Evolutionary conservation across 177 flowering plant species (phyloP).

Genomic region (Vitis hybrid): DNA sequence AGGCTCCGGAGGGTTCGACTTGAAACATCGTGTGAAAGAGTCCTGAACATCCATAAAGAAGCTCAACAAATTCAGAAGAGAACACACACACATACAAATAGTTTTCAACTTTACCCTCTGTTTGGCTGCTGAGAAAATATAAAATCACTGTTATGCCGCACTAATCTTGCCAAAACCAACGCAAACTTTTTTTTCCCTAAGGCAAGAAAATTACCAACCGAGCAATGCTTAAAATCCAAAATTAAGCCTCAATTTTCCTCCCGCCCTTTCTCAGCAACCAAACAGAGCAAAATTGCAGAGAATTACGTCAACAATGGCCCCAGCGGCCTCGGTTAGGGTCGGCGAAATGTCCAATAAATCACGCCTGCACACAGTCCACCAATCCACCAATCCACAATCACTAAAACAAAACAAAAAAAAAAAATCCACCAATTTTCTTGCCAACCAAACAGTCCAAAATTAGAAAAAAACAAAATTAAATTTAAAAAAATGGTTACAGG

Average conservation of each 20-base stretch:
- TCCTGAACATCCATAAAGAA: conserved; percentile 53
- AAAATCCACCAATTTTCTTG: neutral
- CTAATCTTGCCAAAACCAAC: too few species aligned
- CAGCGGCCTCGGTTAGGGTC: conserved; percentile 85
- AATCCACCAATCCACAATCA: neutral
- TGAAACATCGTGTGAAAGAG: conserved; percentile 95
- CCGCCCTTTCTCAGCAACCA: neutral
- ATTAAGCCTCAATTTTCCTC: too few species aligned
- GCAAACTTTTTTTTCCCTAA: too few species aligned
- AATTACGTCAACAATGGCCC: conserved; percentile 91
- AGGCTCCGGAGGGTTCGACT: conserved; percentile 94
- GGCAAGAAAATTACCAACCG: too few species aligned
- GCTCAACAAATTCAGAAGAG: neutral
- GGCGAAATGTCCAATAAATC: conserved; percentile 95
- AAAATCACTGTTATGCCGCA: too few species aligned
- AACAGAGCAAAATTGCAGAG: neutral
- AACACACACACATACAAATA: neutral
- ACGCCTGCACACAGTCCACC: conserved; percentile 39
- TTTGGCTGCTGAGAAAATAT: too few species aligned
- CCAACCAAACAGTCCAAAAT: neutral
- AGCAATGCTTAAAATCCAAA: too few species aligned
- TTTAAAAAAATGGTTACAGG: conserved; percentile 38
- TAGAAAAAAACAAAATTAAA: neutral
- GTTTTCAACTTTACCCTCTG: too few species aligned
- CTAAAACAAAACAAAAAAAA: neutral